These are phyloP conservation scores for Solanum piurae DNA, from an alignment of 257 asterid species.

Conservation along the genomic window DNA sequence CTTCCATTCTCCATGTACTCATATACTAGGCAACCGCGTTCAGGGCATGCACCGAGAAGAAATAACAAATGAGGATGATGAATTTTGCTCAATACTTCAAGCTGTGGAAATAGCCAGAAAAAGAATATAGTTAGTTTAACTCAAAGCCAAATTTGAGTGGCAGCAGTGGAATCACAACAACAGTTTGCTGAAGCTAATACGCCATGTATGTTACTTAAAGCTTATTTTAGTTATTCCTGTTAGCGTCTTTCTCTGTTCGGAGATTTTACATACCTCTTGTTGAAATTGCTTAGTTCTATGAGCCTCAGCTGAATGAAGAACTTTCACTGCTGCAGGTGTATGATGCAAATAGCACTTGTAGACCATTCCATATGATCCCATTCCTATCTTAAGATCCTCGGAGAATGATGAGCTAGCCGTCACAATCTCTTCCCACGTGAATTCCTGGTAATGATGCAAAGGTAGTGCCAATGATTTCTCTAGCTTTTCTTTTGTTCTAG, in stretches of 20 bases:
- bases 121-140: neutral
- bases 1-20: conserved; percentile 92
- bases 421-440: conserved; percentile 71
- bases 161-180: neutral
- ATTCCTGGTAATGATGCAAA: conserved; percentile 39
- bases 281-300: conserved; percentile 58
- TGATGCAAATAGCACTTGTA: conserved; percentile 73
- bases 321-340: conserved; percentile 74
- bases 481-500: conserved; percentile 54
- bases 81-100: conserved; percentile 66
- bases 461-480: conserved; percentile 43
- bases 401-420: conserved; percentile 66
- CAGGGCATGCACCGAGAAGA: conserved; percentile 82
- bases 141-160: neutral
- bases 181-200: neutral
- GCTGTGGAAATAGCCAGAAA: conserved; percentile 22
- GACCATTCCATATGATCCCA: conserved; percentile 83
- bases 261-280: conserved; percentile 57
- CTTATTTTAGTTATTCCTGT: neutral
- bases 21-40: conserved; percentile 61
- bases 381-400: conserved; percentile 64
- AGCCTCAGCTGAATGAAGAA: conserved; percentile 55
- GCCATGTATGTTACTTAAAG: neutral
- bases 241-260: neutral
- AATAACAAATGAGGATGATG: conserved; percentile 81